A percentile compares a stretch with the other conserved stretches of the same genome.
Evolutionary conservation across 2,329 filamentous ascomycete species (phyloP).

Genomic region (Aspergillus sp.): DNA sequence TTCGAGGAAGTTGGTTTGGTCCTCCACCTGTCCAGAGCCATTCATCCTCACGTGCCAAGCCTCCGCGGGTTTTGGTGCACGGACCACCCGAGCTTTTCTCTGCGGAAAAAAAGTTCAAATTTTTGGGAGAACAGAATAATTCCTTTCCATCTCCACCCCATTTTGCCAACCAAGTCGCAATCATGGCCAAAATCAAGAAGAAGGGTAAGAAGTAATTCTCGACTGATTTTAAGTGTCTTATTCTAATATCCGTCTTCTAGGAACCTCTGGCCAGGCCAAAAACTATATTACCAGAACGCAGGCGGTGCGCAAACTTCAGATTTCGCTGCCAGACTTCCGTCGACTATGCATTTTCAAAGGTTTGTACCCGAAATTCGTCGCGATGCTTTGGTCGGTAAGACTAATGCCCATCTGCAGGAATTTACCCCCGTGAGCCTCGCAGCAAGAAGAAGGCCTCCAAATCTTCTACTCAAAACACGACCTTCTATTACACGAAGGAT

Average conservation of each 20-base stretch:
- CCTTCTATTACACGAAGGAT: slow-evolving; percentile 90
- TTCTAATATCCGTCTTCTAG: slow-evolving; percentile 37
- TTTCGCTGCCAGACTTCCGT: slow-evolving; percentile 95
- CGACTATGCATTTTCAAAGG: slow-evolving; percentile 99
- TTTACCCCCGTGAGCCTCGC: slow-evolving; percentile 94
- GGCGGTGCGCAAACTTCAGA: slow-evolving; percentile 95
- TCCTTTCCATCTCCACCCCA: slow-evolving; percentile 31
- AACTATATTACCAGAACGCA: slow-evolving; percentile 98
- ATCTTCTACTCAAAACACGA: slow-evolving; percentile 84
- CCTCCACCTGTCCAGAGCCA: slow-evolving; percentile 18
- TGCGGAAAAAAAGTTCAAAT: slow-evolving; percentile 20
- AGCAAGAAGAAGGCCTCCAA: slow-evolving; percentile 97
- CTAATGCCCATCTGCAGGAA: slow-evolving; percentile 52
- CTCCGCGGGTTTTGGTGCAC: slow-evolving; percentile 29
- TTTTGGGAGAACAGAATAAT: slow-evolving; percentile 33
- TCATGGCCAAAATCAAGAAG: slow-evolving; percentile 80
- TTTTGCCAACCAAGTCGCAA: slow-evolving; percentile 16
- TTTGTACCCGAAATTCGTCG: slow-evolving; percentile 23
- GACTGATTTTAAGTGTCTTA: background rate
- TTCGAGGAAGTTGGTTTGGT: background rate
- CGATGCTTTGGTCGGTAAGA: background rate
- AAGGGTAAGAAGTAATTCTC: slow-evolving; percentile 59
- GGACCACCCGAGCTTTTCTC: slow-evolving; percentile 27
- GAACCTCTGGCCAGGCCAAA: slow-evolving; percentile 86
- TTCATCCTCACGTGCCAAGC: slow-evolving; percentile 21